Evolutionary conservation across 2,329 filamentous ascomycete genomes (phyloP), one percentile per base, ranked within the genome.

Genomic region (Xylaria sp.): DNA sequence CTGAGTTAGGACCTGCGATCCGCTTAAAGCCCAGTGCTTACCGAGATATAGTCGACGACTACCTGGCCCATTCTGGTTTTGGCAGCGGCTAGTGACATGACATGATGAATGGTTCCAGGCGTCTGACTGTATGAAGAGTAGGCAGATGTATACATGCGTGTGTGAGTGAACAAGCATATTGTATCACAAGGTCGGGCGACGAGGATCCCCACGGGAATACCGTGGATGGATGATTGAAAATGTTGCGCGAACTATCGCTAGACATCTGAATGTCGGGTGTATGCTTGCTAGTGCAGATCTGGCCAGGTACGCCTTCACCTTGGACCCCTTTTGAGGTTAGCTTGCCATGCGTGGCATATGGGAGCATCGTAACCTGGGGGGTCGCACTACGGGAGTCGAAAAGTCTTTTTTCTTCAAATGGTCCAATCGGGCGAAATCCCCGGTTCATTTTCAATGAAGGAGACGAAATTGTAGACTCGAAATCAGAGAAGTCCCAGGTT

Each of bases 41-140:
- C 18, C 25, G 18, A 37, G 3, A 55, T 55, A 34, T 60, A 64
- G 39, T 55, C 46, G 60, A 20, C 55, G 41, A 55, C 41, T 46
- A 50, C 34, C 46, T 51, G 62, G 34, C 8, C 12, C 23, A 15
- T 15, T 51, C 41, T 10, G 37, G n/a, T 67, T 52, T 48, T 66
- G 67, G 60, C 67, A 65, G 66, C 69, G 69, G 66, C 46, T 67
- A 60, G 67, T 57, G 28, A 63, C 66, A 69, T 69, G 37, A 67
- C 56, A 64, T 71, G 57, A 56, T 63, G 44, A 62, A 56, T 56
- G 50, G 25, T 55, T 63, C 44, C 44, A 20, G 25, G 34, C 25
- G 31, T 61, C 52, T 63, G 25, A 13, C 51, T 56, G 15, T 15
- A 46, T 5, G 39, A 50, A 58, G n/a, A 3, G 15, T 34, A 23